These are phyloP conservation scores for Myxozyma nipponensis DNA, from an alignment of 805 yeast genomes.

Conservation along the genomic window DNA sequence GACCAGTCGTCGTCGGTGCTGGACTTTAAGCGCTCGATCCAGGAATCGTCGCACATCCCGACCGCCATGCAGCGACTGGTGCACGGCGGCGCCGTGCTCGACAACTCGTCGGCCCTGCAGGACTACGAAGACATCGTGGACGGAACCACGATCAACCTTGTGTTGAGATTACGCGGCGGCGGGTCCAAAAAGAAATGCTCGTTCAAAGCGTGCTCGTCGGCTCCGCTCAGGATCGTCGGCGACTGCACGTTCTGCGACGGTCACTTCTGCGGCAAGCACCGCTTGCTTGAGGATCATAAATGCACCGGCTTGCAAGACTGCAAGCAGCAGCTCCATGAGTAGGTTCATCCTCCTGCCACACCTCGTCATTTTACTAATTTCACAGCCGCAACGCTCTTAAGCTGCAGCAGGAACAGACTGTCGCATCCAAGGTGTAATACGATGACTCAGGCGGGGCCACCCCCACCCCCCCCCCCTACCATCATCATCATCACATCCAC, in stretches of 20 bases:
- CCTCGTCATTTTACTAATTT: not conserved
- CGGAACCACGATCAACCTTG: constrained; percentile 81
- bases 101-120: constrained; percentile 78
- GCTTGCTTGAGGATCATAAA: constrained; percentile 77
- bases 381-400: constrained; percentile 68
- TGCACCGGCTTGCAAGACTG: constrained; percentile 76
- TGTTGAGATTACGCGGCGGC: constrained; percentile 88
- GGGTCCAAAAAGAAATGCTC: constrained; percentile 54
- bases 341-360: not conserved
- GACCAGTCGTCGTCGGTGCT: constrained; percentile 13
- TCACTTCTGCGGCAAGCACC: constrained; percentile 80
- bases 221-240: constrained; percentile 65
- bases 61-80: constrained; percentile 38
- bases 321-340: constrained; percentile 75
- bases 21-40: constrained; percentile 15
- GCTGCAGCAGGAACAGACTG: constrained; percentile 81
- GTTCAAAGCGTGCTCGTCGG: constrained; percentile 56
- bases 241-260: constrained; percentile 83
- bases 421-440: constrained; percentile 57
- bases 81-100: constrained; percentile 83
- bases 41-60: constrained; percentile 17
- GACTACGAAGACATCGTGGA: constrained; percentile 79
- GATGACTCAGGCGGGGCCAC: not conserved
- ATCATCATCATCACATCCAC: no score
- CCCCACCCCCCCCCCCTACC: not conserved